These are phyloP conservation scores for Penicillium aurantiogriseum DNA, from an alignment of 2,329 filamentous ascomycete genomes.

Conservation along the genomic window DNA sequence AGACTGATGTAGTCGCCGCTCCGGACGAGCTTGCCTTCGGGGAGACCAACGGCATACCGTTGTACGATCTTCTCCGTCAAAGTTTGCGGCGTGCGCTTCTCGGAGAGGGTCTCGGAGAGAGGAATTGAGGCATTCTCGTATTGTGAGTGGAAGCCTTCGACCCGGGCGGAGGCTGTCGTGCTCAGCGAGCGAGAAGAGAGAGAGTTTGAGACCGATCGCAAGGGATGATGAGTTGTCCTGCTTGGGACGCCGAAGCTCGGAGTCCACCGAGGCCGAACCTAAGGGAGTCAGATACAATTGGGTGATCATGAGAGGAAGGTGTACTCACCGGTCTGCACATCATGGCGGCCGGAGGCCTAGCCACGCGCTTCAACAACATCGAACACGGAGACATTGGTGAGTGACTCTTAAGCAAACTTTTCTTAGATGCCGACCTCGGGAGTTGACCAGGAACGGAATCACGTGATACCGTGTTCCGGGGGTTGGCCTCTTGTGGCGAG, in stretches of 20 bases:
- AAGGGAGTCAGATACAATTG: neutral
- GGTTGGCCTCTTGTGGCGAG: neutral
- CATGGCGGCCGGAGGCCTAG: neutral
- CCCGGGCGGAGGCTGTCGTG: neutral
- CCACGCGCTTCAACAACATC: conserved; percentile 6
- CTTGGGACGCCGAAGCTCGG: neutral
- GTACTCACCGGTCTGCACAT: conserved; percentile 1
- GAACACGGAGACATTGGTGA: conserved; percentile 8
- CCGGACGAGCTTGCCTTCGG: conserved; percentile 70
- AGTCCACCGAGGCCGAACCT: conserved; percentile 2
- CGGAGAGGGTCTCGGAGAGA: neutral
- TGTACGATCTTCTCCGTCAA: conserved; percentile 93
- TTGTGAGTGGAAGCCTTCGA: conserved; percentile 1
- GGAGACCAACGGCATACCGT: conserved; percentile 70
- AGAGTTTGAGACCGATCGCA: neutral
- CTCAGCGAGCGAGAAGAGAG: neutral
- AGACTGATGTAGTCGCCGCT: conserved; percentile 83
- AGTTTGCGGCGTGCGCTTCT: conserved; percentile 60
- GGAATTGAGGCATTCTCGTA: neutral
- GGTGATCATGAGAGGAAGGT: neutral
- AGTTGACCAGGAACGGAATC: neutral
- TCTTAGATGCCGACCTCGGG: neutral
- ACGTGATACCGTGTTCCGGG: neutral
- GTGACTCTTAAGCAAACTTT: conserved; percentile 1
- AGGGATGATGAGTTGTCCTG: conserved; percentile 1